These are phyloP conservation scores for Polychaeton citri DNA, from an alignment of 2,329 filamentous ascomycete genomes.

Conservation along the genomic window DNA sequence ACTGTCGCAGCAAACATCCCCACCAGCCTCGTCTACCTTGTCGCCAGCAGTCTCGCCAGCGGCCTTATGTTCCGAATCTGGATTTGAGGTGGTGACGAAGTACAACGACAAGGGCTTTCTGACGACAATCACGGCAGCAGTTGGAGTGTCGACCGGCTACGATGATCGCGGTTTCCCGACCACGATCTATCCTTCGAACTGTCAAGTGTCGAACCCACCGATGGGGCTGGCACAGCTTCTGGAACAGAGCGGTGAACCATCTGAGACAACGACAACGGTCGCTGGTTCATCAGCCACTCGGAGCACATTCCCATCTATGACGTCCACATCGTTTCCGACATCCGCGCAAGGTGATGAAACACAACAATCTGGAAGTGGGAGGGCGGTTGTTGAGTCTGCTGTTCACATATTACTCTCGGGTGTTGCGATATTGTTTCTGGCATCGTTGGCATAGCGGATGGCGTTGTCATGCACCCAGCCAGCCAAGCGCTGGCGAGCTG, in stretches of 20 bases:
- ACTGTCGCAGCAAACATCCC: conserved; percentile 35
- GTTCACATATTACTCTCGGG: not conserved
- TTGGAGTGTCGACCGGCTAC: conserved; percentile 29
- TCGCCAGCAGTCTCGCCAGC: conserved; percentile 30
- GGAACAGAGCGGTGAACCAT: not conserved
- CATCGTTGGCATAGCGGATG: conserved; percentile 2
- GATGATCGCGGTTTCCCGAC: conserved; percentile 34
- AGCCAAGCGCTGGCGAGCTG: conserved; percentile 5
- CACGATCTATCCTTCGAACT: conserved; percentile 18
- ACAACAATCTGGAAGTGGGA: too few relatives aligned
- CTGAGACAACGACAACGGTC: too few relatives aligned
- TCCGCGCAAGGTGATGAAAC: too few relatives aligned
- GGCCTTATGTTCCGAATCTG: conserved; percentile 28
- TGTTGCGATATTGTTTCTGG: conserved; percentile 1
- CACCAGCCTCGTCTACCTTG: conserved; percentile 38
- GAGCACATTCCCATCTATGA: too few relatives aligned
- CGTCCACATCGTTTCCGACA: too few relatives aligned
- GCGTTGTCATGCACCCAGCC: conserved; percentile 1
- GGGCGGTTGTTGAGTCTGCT: too few relatives aligned
- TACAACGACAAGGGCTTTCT: conserved; percentile 39
- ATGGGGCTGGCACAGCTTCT: not conserved
- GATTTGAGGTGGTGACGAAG: conserved; percentile 32
- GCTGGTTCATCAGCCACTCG: not conserved
- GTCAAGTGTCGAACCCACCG: not conserved
- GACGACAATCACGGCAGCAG: conserved; percentile 29